A percentile compares a stretch with the other conserved stretches of the same genome.
Evolutionary conservation across 768 basidiomycete species (phyloP).

Genomic region (Plicaturopsis crispa): DNA sequence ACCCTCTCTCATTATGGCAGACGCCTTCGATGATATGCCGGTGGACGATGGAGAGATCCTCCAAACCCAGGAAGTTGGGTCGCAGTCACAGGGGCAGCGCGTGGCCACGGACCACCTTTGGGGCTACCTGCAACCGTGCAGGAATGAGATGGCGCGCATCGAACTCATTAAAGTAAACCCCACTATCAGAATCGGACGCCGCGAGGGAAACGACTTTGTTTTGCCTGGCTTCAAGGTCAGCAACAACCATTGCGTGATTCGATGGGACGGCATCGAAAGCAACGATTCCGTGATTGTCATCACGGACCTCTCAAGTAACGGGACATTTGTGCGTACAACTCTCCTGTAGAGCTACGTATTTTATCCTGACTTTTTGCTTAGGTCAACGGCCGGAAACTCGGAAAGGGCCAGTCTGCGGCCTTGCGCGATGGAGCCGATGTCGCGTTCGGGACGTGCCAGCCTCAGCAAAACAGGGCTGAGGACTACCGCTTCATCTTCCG

Average conservation of each 20-base stretch:
- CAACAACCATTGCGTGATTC: slow-evolving; percentile 49
- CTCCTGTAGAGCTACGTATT: neutral
- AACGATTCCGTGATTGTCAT: slow-evolving; percentile 37
- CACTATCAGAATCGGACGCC: slow-evolving; percentile 4
- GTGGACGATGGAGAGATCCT: neutral
- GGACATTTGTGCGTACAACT: slow-evolving; percentile 50
- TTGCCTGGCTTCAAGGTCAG: slow-evolving; percentile 18
- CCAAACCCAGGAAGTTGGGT: neutral
- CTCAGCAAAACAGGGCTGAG: slow-evolving; percentile 43
- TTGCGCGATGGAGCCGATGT: slow-evolving; percentile 81
- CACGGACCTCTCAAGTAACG: slow-evolving; percentile 60
- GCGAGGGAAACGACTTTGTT: slow-evolving; percentile 3
- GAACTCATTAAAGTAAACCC: slow-evolving; percentile 53
- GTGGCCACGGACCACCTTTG: slow-evolving; percentile 35
- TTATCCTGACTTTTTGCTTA: slow-evolving; percentile 16
- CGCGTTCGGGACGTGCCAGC: slow-evolving; percentile 61
- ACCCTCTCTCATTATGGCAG: neutral
- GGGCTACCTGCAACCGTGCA: slow-evolving; percentile 68
- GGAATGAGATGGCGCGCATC: slow-evolving; percentile 39
- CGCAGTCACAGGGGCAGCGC: neutral
- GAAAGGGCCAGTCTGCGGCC: slow-evolving; percentile 43
- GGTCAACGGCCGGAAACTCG: slow-evolving; percentile 66
- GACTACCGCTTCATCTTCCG: slow-evolving; percentile 83
- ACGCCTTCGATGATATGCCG: neutral
- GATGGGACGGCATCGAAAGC: slow-evolving; percentile 48